phyloP scores from a whole-genome alignment of 768 basidiomycete species.

The Suillus plorans region DNA sequence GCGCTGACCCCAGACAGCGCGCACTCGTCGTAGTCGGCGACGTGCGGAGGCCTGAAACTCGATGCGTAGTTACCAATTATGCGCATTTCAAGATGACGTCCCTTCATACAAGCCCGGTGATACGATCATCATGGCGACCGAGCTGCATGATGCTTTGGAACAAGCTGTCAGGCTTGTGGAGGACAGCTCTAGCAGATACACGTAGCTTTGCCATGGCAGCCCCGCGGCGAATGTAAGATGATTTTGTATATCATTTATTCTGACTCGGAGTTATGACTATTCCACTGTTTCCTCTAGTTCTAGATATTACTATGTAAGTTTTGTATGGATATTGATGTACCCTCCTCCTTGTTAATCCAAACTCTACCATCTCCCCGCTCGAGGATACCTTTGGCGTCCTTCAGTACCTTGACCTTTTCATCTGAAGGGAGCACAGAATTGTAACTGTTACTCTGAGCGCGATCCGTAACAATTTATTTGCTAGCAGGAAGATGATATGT shows the following conservation, averaged over 20 bases:
- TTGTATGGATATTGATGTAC: slow-evolving; percentile 81
- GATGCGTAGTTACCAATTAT: slow-evolving; percentile 17
- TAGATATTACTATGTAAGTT: slow-evolving; percentile 55
- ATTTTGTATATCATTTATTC: too few relatives aligned
- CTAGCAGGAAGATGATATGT: slow-evolving; percentile 51
- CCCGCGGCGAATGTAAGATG: too few relatives aligned
- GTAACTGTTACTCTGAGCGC: slow-evolving; percentile 85
- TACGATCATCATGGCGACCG: slow-evolving; percentile 34
- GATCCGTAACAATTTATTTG: slow-evolving; percentile 57
- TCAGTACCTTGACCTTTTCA: slow-evolving; percentile 51
- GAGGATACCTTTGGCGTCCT: slow-evolving; percentile 55
- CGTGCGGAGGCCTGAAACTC: not conserved
- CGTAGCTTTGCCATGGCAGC: not conserved
- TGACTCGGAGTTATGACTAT: too few relatives aligned
- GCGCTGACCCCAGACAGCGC: too few relatives aligned
- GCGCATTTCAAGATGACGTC: slow-evolving; percentile 16
- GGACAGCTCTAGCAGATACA: too few relatives aligned
- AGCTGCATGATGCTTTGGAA: slow-evolving; percentile 12
- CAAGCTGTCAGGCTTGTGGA: slow-evolving; percentile 20
- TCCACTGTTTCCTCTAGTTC: slow-evolving; percentile 14
- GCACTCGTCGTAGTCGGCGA: too few relatives aligned
- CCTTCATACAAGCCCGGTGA: slow-evolving; percentile 40
- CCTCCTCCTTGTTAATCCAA: slow-evolving; percentile 75
- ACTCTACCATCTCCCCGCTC: slow-evolving; percentile 56
- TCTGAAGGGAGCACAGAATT: slow-evolving; percentile 60